phyloP scores from a whole-genome alignment of 1,284 basidiomycete genomes.

The Ganoderma meredithae region DNA sequence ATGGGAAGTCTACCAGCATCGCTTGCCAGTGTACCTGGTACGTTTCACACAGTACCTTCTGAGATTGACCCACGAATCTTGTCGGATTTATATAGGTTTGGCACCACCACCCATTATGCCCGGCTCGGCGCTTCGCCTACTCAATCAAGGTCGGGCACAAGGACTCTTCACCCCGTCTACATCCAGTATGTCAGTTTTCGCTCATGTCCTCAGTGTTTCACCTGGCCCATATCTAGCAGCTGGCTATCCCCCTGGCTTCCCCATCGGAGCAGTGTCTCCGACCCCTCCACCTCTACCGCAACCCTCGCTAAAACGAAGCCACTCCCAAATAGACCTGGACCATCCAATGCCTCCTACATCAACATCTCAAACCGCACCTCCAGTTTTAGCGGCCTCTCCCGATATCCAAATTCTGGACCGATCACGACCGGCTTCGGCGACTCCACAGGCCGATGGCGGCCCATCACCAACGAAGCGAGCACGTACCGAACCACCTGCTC shows the following conservation, averaged over 20 bases:
- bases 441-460: slow-evolving; percentile 54
- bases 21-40: slow-evolving; percentile 48
- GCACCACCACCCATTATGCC: slow-evolving; percentile 83
- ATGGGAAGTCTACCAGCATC: slow-evolving; percentile 62
- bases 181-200: slow-evolving; percentile 52
- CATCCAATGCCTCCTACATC: slow-evolving; percentile 28
- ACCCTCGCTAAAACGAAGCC: slow-evolving; percentile 52
- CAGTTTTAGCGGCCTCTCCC: slow-evolving; percentile 49
- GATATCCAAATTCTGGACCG: slow-evolving; percentile 56
- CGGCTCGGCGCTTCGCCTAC: slow-evolving; percentile 77
- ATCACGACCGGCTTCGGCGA: slow-evolving; percentile 56
- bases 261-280: slow-evolving; percentile 48
- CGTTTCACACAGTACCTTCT: slow-evolving; percentile 54
- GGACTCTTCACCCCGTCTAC: slow-evolving; percentile 85
- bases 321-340: slow-evolving; percentile 53
- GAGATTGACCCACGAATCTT: slow-evolving; percentile 48
- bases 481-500: slow-evolving; percentile 58
- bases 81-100: slow-evolving; percentile 60
- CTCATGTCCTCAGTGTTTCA: slow-evolving; percentile 46
- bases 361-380: slow-evolving; percentile 37
- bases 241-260: slow-evolving; percentile 54
- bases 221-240: slow-evolving; percentile 43
- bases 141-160: slow-evolving; percentile 86
- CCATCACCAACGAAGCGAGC: slow-evolving; percentile 72
- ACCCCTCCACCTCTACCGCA: slow-evolving; percentile 56